Conservation (phyloP, 2,329 filamentous ascomycete genomes). For the Apiospora rasikravindrae region DNA sequence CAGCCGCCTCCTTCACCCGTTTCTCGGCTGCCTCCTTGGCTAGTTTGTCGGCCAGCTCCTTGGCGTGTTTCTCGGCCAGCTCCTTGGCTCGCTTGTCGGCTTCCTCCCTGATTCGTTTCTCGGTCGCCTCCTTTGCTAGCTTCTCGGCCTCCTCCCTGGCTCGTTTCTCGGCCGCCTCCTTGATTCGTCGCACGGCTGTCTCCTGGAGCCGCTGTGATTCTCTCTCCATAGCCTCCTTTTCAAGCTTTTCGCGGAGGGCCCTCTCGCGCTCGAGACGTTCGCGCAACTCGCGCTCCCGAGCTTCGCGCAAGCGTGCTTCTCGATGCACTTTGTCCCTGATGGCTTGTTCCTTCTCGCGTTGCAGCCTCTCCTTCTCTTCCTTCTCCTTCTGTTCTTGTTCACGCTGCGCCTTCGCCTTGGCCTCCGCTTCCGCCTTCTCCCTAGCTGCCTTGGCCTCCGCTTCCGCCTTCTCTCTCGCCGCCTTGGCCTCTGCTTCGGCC, state of each 20-base stretch:
- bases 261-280: constrained; percentile 45
- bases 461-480: constrained; percentile 53
- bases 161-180: constrained; percentile 38
- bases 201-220: constrained; percentile 39
- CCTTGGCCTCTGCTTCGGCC: constrained; percentile 43
- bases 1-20: constrained; percentile 37
- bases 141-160: constrained; percentile 35
- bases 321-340: constrained; percentile 42
- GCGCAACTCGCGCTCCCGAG: constrained; percentile 35
- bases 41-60: constrained; percentile 18
- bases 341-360: constrained; percentile 44
- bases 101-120: constrained; percentile 41
- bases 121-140: constrained; percentile 34
- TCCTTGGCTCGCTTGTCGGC: constrained; percentile 42
- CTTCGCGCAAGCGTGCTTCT: constrained; percentile 40
- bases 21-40: constrained; percentile 33
- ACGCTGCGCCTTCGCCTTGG: constrained; percentile 39
- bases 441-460: constrained; percentile 57
- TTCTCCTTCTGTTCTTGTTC: constrained; percentile 39
- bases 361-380: constrained; percentile 37
- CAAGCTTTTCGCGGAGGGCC: constrained; percentile 54
- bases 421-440: constrained; percentile 41
- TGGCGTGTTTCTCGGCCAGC: constrained; percentile 28
- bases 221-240: constrained; percentile 44
- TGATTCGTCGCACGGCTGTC: constrained; percentile 41